Percentiles rank a stretch among this genome's conserved stretches.
phyloP scores from a whole-genome alignment of 257 asterid species.

The Solanum ossicruentum region DNA sequence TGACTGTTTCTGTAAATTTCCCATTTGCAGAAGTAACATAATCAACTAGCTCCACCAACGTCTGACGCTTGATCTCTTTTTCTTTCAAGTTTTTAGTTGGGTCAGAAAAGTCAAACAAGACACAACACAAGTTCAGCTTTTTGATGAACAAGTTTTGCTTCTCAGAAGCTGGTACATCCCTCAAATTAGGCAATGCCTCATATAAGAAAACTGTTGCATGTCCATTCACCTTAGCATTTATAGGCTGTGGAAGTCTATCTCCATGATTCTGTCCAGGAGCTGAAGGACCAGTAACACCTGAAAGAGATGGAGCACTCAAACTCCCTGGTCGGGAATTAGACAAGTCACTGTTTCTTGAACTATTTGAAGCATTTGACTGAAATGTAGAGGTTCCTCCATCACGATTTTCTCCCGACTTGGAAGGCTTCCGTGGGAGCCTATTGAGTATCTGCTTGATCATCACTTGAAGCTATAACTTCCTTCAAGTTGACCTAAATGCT shows the following conservation, averaged over 20 bases:
- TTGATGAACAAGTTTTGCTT: slow-evolving; percentile 58
- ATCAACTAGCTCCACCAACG: slow-evolving; percentile 79
- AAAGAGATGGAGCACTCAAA: slow-evolving; percentile 14
- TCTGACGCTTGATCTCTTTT: slow-evolving; percentile 76
- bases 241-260: slow-evolving; percentile 17
- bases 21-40: slow-evolving; percentile 57
- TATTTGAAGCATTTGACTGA: slow-evolving; percentile 25
- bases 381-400: slow-evolving; percentile 24
- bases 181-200: slow-evolving; percentile 71
- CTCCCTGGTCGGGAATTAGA: slow-evolving; percentile 11
- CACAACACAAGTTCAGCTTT: slow-evolving; percentile 63
- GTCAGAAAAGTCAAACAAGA: slow-evolving; percentile 70
- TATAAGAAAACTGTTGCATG: slow-evolving; percentile 27
- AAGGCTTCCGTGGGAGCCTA: slow-evolving; percentile 64
- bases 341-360: slow-evolving; percentile 24
- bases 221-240: slow-evolving; percentile 31
- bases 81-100: slow-evolving; percentile 69
- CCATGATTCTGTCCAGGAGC: slow-evolving; percentile 14
- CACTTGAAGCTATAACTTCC: slow-evolving; percentile 14
- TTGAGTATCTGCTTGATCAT: slow-evolving; percentile 68
- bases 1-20: slow-evolving; percentile 46
- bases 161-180: slow-evolving; percentile 70
- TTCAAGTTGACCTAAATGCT: background rate
- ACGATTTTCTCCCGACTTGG: slow-evolving; percentile 42
- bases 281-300: slow-evolving; percentile 14